These are phyloP conservation scores for Russula earlei DNA, from an alignment of 768 basidiomycete genomes.

Conservation along the genomic window DNA sequence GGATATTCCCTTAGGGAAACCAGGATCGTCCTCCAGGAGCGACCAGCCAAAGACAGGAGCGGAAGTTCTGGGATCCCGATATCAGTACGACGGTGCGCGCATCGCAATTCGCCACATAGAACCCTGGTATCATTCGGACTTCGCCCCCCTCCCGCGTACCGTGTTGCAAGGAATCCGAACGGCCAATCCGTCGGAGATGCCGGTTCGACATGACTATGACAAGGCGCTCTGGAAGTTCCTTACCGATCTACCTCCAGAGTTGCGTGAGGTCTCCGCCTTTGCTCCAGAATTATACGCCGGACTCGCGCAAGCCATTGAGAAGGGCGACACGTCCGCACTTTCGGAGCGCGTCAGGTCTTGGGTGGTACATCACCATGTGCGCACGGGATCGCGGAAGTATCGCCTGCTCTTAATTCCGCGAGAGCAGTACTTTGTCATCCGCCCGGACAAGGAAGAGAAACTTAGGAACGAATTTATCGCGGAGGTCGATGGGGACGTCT, in stretches of 20 bases:
- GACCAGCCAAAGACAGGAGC: constrained; percentile 6
- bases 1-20: neutral
- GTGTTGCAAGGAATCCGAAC: constrained; percentile 46
- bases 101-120: constrained; percentile 32
- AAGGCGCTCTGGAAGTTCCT: constrained; percentile 41
- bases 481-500: constrained; percentile 30
- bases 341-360: constrained; percentile 41
- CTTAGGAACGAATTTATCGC: constrained; percentile 39
- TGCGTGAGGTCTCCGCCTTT: constrained; percentile 54
- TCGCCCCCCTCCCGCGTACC: constrained; percentile 49
- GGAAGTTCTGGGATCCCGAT: constrained; percentile 1
- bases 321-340: constrained; percentile 25
- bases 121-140: constrained; percentile 50
- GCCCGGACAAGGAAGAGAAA: constrained; percentile 41
- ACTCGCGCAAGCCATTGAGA: constrained; percentile 39
- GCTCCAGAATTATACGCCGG: constrained; percentile 44
- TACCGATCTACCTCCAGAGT: constrained; percentile 39
- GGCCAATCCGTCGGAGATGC: constrained; percentile 51
- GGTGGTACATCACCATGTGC: constrained; percentile 50
- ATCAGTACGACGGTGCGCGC: constrained; percentile 10
- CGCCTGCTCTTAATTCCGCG: constrained; percentile 51
- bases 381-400: constrained; percentile 49
- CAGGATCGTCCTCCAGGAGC: neutral
- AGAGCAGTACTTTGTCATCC: constrained; percentile 47
- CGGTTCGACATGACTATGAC: constrained; percentile 44